Conservation (phyloP, 257 asterid genomes). For the Gynochthodes officinalis region DNA sequence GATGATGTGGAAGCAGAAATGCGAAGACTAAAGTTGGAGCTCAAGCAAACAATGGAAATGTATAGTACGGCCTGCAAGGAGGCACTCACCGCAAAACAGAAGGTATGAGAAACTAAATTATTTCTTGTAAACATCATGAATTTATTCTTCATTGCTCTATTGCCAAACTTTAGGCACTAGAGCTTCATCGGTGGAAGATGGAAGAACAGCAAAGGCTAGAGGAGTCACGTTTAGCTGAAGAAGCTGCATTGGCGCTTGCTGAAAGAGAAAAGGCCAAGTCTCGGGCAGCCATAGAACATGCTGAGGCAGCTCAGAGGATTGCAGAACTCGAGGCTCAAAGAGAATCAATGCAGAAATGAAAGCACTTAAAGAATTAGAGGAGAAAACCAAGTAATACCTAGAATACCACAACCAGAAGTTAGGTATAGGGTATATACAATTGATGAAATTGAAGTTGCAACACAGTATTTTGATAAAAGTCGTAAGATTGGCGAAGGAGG, state of each 20-base stretch:
- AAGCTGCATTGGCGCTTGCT: conserved; percentile 45
- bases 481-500: conserved; percentile 97
- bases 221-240: conserved; percentile 53
- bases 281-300: conserved; percentile 43
- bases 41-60: conserved; percentile 95
- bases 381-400: conserved; percentile 31
- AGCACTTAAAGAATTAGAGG: conserved; percentile 58
- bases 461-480: conserved; percentile 60
- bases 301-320: conserved; percentile 74
- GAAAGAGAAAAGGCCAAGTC: conserved; percentile 52
- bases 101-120: conserved; percentile 25
- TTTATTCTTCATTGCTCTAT: conserved; percentile 4
- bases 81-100: conserved; percentile 57
- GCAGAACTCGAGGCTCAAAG: conserved; percentile 80
- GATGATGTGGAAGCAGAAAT: conserved; percentile 91
- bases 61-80: conserved; percentile 88
- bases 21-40: conserved; percentile 88
- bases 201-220: conserved; percentile 53
- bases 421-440: conserved; percentile 79
- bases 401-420: conserved; percentile 31
- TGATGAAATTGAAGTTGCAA: conserved; percentile 88
- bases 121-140: neutral
- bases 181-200: conserved; percentile 56
- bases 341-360: conserved; percentile 72
- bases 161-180: conserved; percentile 35